These are phyloP conservation scores for Fusarium camptoceras DNA, from an alignment of 2,329 filamentous ascomycete species.

Conservation along the genomic window DNA sequence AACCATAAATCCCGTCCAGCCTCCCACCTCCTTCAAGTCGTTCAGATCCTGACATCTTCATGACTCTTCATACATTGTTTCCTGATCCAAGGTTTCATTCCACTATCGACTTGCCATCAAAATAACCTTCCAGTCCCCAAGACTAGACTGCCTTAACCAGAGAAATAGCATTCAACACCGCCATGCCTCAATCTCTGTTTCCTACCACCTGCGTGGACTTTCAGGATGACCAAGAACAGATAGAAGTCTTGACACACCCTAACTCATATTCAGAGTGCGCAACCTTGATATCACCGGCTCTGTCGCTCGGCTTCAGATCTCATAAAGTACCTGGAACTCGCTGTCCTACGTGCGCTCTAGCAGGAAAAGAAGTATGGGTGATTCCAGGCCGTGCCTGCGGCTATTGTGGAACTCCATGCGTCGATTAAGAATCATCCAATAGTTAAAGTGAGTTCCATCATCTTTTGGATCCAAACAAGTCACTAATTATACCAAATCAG, in stretches of 20 bases:
- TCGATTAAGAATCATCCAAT: constrained; percentile 21
- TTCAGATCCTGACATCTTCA: constrained; percentile 13
- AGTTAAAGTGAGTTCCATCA: constrained; percentile 9
- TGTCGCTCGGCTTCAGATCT: constrained; percentile 8
- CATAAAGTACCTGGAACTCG: constrained; percentile 61
- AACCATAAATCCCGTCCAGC: constrained; percentile 52
- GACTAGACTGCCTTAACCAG: neutral
- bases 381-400: constrained; percentile 64
- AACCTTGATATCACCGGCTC: neutral
- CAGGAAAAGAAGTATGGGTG: constrained; percentile 67
- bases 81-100: constrained; percentile 14
- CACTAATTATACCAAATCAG: constrained; percentile 10
- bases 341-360: constrained; percentile 63
- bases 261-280: neutral
- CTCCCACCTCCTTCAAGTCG: constrained; percentile 42
- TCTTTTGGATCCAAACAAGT: neutral
- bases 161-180: constrained; percentile 23
- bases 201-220: neutral
- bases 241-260: neutral
- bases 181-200: constrained; percentile 14
- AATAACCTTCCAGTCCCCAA: neutral
- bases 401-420: constrained; percentile 62
- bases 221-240: neutral
- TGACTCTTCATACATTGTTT: constrained; percentile 30
- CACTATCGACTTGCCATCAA: neutral